A percentile compares a stretch with the other conserved stretches of the same genome.
Evolutionary conservation across 2,329 filamentous ascomycete species (phyloP).

Genomic region (Dactylellina cionopaga): DNA sequence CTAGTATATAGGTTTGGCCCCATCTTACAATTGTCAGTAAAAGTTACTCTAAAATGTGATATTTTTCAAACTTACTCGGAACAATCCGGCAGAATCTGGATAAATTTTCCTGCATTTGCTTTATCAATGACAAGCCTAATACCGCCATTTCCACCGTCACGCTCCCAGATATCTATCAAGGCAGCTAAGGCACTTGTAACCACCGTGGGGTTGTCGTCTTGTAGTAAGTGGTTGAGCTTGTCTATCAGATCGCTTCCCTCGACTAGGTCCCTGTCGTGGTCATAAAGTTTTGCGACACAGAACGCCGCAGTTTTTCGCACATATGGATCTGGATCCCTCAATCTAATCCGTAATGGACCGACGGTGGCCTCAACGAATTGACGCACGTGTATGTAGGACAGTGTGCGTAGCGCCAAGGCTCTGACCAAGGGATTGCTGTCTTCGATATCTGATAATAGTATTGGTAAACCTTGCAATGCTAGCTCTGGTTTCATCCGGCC

Average conservation of each 20-base stretch:
- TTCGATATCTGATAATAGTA: slow-evolving; percentile 85
- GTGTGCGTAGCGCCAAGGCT: slow-evolving; percentile 89
- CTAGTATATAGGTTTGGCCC: slow-evolving; percentile 98
- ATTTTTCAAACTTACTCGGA: slow-evolving; percentile 76
- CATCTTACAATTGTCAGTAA: slow-evolving; percentile 70
- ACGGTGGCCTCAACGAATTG: slow-evolving; percentile 95
- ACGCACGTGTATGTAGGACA: slow-evolving; percentile 95
- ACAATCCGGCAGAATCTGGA: slow-evolving; percentile 93
- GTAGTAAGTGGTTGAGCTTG: slow-evolving; percentile 83
- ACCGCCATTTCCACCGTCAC: slow-evolving; percentile 75
- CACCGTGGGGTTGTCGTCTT: slow-evolving; percentile 96
- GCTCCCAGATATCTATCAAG: slow-evolving; percentile 97
- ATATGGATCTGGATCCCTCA: slow-evolving; percentile 90
- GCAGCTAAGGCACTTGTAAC: slow-evolving; percentile 91
- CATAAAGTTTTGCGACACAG: slow-evolving; percentile 96
- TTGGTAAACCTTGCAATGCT: slow-evolving; percentile 89
- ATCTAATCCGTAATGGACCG: slow-evolving; percentile 80
- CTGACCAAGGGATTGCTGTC: slow-evolving; percentile 91
- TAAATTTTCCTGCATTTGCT: slow-evolving; percentile 95
- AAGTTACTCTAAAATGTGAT: background rate
- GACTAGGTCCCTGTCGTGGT: slow-evolving; percentile 90
- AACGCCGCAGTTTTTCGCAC: slow-evolving; percentile 97
- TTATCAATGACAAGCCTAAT: slow-evolving; percentile 99
- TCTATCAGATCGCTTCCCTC: slow-evolving; percentile 93
- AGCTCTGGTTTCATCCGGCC: slow-evolving; percentile 92